A percentile compares a stretch with the other conserved stretches of the same genome.
Conservation (phyloP, 2,329 filamentous ascomycete species). For the Lasiodiplodia hormozganensis region DNA sequence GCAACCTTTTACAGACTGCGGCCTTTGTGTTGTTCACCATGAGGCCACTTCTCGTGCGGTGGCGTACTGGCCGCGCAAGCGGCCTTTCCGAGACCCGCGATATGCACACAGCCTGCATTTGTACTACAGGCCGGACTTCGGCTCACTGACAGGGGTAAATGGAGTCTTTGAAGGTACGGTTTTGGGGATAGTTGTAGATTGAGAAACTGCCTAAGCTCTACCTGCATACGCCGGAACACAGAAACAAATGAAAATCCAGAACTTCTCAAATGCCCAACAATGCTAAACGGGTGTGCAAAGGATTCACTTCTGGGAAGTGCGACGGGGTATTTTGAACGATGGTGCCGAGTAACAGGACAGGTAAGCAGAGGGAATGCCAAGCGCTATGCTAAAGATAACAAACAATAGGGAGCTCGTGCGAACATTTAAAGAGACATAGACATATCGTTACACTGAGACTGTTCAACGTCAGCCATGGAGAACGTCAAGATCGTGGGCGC, state of each 20-base stretch:
- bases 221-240: not conserved
- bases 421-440: not conserved
- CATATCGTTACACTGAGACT: not conserved
- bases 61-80: not conserved
- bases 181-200: not conserved
- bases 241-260: not conserved
- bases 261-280: not conserved
- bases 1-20: not conserved
- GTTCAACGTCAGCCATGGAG: not conserved
- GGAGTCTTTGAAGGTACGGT: not conserved
- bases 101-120: not conserved
- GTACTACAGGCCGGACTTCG: not conserved
- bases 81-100: not conserved
- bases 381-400: not conserved
- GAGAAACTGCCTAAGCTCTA: not conserved
- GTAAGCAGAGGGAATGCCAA: not conserved
- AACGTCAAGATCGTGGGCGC: not conserved
- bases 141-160: too few species aligned
- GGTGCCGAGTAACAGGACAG: not conserved
- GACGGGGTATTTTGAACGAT: not conserved
- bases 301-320: not conserved
- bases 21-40: not conserved
- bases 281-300: not conserved
- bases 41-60: not conserved
- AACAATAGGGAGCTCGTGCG: not conserved